phyloP scores from a whole-genome alignment of 331 rosid species.

The Malus hybrid region DNA sequence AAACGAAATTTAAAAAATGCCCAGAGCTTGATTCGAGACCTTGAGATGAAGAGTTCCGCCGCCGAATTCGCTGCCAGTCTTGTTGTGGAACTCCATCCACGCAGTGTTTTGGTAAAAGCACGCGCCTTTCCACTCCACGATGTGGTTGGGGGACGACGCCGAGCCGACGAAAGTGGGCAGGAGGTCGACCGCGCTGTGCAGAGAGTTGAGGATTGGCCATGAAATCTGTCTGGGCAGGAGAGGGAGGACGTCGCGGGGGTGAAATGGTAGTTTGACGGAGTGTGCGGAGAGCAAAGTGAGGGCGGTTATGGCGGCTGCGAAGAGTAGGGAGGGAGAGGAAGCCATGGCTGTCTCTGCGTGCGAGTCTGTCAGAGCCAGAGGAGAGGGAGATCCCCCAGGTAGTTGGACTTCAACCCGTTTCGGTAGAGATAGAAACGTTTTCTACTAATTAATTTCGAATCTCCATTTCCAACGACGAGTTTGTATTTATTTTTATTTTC shows the following conservation, averaged over 20 bases:
- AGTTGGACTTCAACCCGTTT: not conserved
- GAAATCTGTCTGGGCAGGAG: slow-evolving; percentile 65
- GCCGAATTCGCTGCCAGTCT: slow-evolving; percentile 47
- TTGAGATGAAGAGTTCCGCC: slow-evolving; percentile 82
- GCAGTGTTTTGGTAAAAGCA: slow-evolving; percentile 68
- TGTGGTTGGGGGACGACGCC: slow-evolving; percentile 28
- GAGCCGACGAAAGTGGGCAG: slow-evolving; percentile 73
- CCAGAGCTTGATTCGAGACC: slow-evolving; percentile 6
- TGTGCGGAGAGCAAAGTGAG: slow-evolving; percentile 9
- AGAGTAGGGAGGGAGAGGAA: slow-evolving; percentile 12
- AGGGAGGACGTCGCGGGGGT: slow-evolving; percentile 66
- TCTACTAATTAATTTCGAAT: not conserved
- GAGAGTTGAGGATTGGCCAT: slow-evolving; percentile 74
- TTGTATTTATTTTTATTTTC: too few species aligned
- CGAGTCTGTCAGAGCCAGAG: too few species aligned
- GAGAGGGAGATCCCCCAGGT: not conserved
- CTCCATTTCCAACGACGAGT: not conserved
- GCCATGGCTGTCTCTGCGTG: slow-evolving; percentile 25
- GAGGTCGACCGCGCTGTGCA: slow-evolving; percentile 67
- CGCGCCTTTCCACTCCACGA: slow-evolving; percentile 59
- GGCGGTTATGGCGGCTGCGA: not conserved
- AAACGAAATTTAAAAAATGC: not conserved
- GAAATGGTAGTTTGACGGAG: slow-evolving; percentile 37
- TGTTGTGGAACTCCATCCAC: slow-evolving; percentile 80
- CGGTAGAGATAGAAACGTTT: not conserved